Evolutionary conservation across 106 monocot species (phyloP).

Genomic region (Dactylorhiza incarnata): DNA sequence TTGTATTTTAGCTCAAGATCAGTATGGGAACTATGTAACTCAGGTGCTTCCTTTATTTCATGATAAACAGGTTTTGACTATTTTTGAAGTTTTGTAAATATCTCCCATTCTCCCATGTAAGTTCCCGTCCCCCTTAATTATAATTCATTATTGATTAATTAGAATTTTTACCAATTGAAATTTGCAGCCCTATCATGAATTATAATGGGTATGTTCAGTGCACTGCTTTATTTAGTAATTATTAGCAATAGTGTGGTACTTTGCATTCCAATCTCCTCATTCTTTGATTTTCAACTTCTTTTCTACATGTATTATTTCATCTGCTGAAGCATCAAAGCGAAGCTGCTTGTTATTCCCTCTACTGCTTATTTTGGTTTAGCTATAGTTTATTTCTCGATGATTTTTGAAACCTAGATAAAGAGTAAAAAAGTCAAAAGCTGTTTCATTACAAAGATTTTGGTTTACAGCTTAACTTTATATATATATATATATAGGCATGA

Average conservation of each 20-base stretch:
- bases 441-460: too few relatives aligned
- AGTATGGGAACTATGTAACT: constrained; percentile 98
- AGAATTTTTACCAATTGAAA: neutral
- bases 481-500: too few relatives aligned
- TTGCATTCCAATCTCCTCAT: neutral
- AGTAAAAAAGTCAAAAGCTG: too few relatives aligned
- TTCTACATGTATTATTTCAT: neutral
- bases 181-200: neutral
- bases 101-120: neutral
- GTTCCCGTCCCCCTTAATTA: neutral
- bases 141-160: neutral
- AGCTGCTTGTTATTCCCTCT: neutral
- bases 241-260: neutral
- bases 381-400: neutral
- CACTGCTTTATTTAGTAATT: neutral
- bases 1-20: constrained; percentile 81
- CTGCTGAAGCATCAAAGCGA: neutral
- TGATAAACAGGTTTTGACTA: neutral
- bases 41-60: constrained; percentile 44
- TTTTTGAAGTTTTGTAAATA: neutral
- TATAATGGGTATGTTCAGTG: neutral
- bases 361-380: neutral
- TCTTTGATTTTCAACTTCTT: neutral
- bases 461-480: too few relatives aligned
- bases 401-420: neutral